A percentile compares a stretch with the other conserved stretches of the same genome.
These are phyloP conservation scores for Avena eriantha DNA, from an alignment of 176 grass and related monocot species.

Conservation along the genomic window DNA sequence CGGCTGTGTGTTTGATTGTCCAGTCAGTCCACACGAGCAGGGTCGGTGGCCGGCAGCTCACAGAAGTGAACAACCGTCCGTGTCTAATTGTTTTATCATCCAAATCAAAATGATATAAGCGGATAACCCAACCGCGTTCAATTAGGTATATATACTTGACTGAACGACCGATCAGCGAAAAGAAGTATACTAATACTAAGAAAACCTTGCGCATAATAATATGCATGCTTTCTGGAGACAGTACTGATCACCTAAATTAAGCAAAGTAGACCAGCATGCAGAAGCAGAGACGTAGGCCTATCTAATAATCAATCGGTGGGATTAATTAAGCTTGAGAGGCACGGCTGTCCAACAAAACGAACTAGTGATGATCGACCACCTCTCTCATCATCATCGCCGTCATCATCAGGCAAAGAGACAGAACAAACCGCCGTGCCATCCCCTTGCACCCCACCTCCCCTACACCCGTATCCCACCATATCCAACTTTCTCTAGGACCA, in stretches of 20 bases:
- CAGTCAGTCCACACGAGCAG: neutral
- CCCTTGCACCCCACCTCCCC: constrained; percentile 60
- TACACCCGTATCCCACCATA: constrained; percentile 68
- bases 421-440: constrained; percentile 52
- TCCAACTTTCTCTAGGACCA: constrained; percentile 50
- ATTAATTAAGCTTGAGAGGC: constrained; percentile 38
- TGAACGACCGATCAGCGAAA: neutral
- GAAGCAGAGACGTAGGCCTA: constrained; percentile 17
- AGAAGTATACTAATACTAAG: neutral
- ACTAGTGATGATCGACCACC: neutral
- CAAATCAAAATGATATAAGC: neutral
- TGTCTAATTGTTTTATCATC: neutral
- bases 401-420: constrained; percentile 45
- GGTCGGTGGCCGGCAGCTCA: neutral
- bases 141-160: neutral
- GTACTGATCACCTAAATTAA: constrained; percentile 30
- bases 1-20: constrained; percentile 5
- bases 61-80: neutral
- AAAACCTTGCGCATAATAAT: neutral
- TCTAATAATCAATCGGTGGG: constrained; percentile 35
- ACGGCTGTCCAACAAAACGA: constrained; percentile 37
- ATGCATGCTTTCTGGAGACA: constrained; percentile 34
- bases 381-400: constrained; percentile 50
- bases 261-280: neutral
- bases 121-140: constrained; percentile 2